Base-by-base conservation (phyloP, 2,329 filamentous ascomycete species). In the Lecanicillium sp. region DNA sequence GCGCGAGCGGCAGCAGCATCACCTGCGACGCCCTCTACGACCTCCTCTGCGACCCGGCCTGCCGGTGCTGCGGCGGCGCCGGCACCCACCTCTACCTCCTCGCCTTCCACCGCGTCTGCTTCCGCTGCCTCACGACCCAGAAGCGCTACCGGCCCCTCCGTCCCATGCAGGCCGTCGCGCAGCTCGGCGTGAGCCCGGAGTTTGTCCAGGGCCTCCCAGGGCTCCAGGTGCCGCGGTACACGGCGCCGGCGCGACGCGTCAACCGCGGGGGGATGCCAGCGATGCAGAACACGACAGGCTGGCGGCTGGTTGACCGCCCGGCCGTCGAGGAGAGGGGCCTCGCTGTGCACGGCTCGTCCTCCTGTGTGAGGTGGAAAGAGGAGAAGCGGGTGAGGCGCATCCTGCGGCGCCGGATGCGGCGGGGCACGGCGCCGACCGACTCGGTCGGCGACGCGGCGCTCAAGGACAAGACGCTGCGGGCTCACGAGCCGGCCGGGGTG, bases 241-340 rank as follows among this genome's bases (percentile, higher is more conserved):
- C 17, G 5, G 1, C 5, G 1, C 6, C 6, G 15, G 17, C 2
- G 33, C 2, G 1, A 11, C 14, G 6, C 17, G 12, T n/a, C 0
- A 11, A n/a, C n/a, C n/a, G n/a, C n/a, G n/a, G n/a, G n/a, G 11
- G 12, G 7, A 9, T 14, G 27, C 5, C 2, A 17, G 11, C 6
- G 15, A 4, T 20, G 19, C 2, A 17, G 9, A 43, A 33, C 3
- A 24, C 29, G 1, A 24, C 40, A 1, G 20, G 29, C 3, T 33
- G 40, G 29, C 7, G 3, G 0, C 14, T 44, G 10, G 10, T 44
- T 23, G 30, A 44, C 15, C n/a, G n/a, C n/a, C n/a, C n/a, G n/a
- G n/a, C n/a, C n/a, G n/a, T n/a, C n/a, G n/a, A n/a, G n/a, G n/a
- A n/a, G n/a, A n/a, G n/a, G n/a, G n/a, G n/a, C n/a, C n/a, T n/a